phyloP scores from a whole-genome alignment of 2,329 filamentous ascomycete species.

The Penicillium rolfsii region DNA sequence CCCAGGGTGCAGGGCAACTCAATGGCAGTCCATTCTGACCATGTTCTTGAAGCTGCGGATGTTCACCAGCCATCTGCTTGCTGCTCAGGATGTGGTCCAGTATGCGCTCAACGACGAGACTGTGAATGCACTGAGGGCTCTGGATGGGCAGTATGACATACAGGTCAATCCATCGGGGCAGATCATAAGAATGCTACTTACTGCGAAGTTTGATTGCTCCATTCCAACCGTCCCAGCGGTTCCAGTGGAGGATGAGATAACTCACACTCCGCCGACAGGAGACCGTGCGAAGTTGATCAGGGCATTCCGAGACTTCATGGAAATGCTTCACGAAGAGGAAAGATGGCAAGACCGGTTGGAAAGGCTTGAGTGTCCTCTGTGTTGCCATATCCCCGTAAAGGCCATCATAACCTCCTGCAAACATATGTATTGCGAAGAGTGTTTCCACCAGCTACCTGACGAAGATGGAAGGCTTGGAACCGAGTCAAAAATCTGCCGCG shows the following conservation, averaged over 20 bases:
- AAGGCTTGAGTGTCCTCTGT: conserved; percentile 48
- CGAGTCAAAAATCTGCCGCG: conserved; percentile 32
- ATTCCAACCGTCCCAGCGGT: neutral
- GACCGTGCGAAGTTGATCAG: neutral
- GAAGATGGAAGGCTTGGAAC: conserved; percentile 27
- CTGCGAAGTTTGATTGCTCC: neutral
- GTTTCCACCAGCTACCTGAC: conserved; percentile 38
- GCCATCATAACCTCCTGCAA: conserved; percentile 54
- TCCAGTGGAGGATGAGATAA: neutral
- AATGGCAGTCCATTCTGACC: conserved; percentile 48
- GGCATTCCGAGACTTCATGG: neutral
- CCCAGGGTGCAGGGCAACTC: conserved; percentile 13
- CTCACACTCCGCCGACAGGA: neutral
- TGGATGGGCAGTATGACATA: conserved; percentile 26
- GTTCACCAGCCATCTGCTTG: conserved; percentile 54
- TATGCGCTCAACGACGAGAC: conserved; percentile 51
- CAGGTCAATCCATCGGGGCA: neutral
- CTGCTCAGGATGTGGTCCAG: conserved; percentile 51
- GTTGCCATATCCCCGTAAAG: conserved; percentile 44
- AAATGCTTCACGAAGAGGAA: neutral
- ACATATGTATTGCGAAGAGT: conserved; percentile 60
- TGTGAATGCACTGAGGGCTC: conserved; percentile 48
- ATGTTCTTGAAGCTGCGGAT: conserved; percentile 58
- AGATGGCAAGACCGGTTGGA: conserved; percentile 33
- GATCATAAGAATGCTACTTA: neutral